A percentile compares a stretch with the other conserved stretches of the same genome.
Conservation (phyloP, 345 rosid genomes). For the Bretschneidera sinensis region DNA sequence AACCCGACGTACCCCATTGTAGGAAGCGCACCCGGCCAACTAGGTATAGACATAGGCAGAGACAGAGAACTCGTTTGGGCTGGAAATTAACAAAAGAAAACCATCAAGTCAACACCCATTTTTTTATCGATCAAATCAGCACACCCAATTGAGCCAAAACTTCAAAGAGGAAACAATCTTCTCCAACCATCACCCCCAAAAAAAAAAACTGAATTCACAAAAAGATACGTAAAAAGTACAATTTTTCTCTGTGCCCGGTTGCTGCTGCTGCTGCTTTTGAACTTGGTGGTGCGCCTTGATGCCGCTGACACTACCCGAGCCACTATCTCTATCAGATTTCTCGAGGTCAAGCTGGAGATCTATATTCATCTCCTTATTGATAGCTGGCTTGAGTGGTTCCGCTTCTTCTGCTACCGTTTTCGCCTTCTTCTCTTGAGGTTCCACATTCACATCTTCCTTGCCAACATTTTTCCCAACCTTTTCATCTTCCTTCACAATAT, state of each 20-base stretch:
- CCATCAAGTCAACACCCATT: conserved; percentile 13
- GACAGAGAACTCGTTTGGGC: conserved; percentile 61
- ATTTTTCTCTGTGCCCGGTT: conserved; percentile 43
- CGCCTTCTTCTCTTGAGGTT: conserved; percentile 44
- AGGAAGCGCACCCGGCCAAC: conserved; percentile 95
- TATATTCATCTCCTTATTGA: conserved; percentile 44
- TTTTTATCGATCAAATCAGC: too few relatives aligned
- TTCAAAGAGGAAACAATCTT: neutral
- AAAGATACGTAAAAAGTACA: conserved; percentile 26
- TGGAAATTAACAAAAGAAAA: conserved; percentile 26
- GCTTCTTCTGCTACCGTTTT: conserved; percentile 29
- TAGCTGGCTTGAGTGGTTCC: conserved; percentile 43
- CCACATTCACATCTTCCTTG: conserved; percentile 38
- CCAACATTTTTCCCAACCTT: conserved; percentile 25
- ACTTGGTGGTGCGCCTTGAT: conserved; percentile 42
- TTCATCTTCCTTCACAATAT: conserved; percentile 40
- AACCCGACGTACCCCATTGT: conserved; percentile 71
- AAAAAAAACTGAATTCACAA: neutral
- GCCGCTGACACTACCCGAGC: conserved; percentile 17
- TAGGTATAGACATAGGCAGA: conserved; percentile 71
- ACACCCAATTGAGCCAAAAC: neutral
- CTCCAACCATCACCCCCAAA: neutral
- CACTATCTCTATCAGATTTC: conserved; percentile 56
- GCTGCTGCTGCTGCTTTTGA: conserved; percentile 58
- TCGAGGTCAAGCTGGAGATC: conserved; percentile 81